These are phyloP conservation scores for Oidiodendron maius DNA, from an alignment of 495 filamentous ascomycete species.

Conservation along the genomic window DNA sequence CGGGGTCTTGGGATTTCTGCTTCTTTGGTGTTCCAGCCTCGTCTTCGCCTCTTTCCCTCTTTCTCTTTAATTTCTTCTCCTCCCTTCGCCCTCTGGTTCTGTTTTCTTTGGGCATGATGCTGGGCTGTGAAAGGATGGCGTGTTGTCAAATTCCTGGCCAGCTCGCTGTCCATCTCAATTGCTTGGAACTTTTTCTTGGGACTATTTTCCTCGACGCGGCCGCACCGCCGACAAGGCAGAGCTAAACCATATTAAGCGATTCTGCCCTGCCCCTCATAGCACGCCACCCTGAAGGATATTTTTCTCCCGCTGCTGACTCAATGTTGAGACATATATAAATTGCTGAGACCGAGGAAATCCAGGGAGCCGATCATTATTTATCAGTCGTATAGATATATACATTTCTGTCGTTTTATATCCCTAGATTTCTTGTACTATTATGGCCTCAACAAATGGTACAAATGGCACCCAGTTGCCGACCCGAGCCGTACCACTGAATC, in stretches of 20 bases:
- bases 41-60: constrained; percentile 28
- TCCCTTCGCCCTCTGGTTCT: constrained; percentile 60
- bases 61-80: constrained; percentile 46
- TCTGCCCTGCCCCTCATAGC: neutral
- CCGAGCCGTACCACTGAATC: constrained; percentile 27
- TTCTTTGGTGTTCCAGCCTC: constrained; percentile 21
- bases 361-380: no score
- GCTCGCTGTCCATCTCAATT: neutral
- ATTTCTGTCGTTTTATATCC: no score
- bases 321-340: no score
- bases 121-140: neutral
- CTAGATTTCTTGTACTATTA: no score
- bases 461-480: constrained; percentile 8
- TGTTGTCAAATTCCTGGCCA: neutral
- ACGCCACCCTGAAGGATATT: no score
- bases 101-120: constrained; percentile 52
- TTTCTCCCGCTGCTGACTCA: no score
- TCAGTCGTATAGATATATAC: no score
- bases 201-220: constrained; percentile 2
- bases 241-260: neutral
- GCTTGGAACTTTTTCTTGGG: constrained; percentile 4
- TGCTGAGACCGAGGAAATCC: no score
- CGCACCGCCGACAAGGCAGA: neutral
- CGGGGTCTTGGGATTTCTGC: constrained; percentile 19
- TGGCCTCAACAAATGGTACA: no score